These are phyloP conservation scores for Leishmania arabica DNA, from an alignment of 208 protist genomes.

Conservation along the genomic window DNA sequence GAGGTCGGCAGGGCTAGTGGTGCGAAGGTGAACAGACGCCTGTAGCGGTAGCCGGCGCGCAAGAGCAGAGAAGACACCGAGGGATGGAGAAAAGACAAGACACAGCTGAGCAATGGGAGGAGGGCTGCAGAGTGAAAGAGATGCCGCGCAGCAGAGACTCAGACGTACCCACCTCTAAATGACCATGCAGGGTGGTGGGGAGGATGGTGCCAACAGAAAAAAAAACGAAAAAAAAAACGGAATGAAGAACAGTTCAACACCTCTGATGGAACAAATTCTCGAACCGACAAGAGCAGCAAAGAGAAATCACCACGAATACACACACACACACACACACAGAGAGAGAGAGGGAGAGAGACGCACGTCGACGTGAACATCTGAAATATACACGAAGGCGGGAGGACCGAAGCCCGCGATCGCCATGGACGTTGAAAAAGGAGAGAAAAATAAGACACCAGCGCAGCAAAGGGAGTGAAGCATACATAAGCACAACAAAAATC, in stretches of 20 bases:
- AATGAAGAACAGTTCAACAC: background rate
- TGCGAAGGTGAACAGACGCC: background rate
- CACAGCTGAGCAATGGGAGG: background rate
- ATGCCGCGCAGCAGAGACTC: background rate
- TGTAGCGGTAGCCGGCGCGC: background rate
- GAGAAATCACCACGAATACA: background rate
- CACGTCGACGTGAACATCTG: background rate
- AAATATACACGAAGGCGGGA: background rate
- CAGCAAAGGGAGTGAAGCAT: background rate
- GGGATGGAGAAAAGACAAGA: background rate
- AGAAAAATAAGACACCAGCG: background rate
- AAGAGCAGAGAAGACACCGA: background rate
- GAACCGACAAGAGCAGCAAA: background rate
- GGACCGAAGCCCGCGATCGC: background rate
- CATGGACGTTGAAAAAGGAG: background rate
- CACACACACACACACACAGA: background rate
- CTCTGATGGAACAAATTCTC: background rate
- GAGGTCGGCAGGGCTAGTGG: too few relatives aligned
- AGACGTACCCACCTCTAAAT: background rate
- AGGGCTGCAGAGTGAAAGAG: background rate
- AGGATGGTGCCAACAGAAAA: background rate
- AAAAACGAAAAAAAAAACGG: background rate
- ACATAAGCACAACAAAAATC: background rate
- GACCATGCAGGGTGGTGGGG: background rate
- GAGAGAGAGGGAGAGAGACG: too few relatives aligned